Evolutionary conservation across 2,329 filamentous ascomycete species (phyloP).

Genomic region (Paraphoma sp.): DNA sequence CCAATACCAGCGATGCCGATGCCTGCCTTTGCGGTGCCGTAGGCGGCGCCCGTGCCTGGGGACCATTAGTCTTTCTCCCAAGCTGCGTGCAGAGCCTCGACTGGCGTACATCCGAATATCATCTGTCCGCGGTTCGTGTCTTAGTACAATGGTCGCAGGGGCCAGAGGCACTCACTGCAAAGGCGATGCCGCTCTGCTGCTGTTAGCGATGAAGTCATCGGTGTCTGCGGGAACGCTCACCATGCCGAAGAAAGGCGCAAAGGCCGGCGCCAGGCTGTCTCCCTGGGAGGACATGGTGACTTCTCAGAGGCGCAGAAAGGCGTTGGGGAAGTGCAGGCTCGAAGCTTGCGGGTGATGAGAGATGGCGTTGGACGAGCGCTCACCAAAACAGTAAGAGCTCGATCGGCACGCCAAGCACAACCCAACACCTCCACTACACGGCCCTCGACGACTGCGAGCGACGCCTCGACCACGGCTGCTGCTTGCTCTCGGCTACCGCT

Average conservation of each 20-base stretch:
- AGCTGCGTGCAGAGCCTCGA: background rate
- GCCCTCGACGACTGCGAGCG: constrained; percentile 1
- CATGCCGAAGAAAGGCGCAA: constrained; percentile 89
- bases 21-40: constrained; percentile 86
- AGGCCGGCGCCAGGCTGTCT: constrained; percentile 67
- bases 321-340: constrained; percentile 1
- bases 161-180: constrained; percentile 58
- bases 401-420: background rate
- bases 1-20: constrained; percentile 87
- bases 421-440: constrained; percentile 15
- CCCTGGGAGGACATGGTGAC: constrained; percentile 27
- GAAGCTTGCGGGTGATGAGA: constrained; percentile 1
- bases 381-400: background rate
- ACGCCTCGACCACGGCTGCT: constrained; percentile 14
- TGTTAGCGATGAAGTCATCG: constrained; percentile 47
- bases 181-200: constrained; percentile 74
- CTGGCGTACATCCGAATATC: constrained; percentile 77
- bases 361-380: constrained; percentile 3
- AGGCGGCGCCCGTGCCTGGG: constrained; percentile 75
- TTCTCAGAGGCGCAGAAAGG: constrained; percentile 5
- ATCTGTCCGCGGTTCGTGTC: constrained; percentile 56
- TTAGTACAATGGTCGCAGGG: constrained; percentile 21
- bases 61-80: constrained; percentile 24
- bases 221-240: constrained; percentile 57
- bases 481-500: constrained; percentile 12